Conservation (phyloP, 1,139 yeast genomes). For the Diutina neorugosa region DNA sequence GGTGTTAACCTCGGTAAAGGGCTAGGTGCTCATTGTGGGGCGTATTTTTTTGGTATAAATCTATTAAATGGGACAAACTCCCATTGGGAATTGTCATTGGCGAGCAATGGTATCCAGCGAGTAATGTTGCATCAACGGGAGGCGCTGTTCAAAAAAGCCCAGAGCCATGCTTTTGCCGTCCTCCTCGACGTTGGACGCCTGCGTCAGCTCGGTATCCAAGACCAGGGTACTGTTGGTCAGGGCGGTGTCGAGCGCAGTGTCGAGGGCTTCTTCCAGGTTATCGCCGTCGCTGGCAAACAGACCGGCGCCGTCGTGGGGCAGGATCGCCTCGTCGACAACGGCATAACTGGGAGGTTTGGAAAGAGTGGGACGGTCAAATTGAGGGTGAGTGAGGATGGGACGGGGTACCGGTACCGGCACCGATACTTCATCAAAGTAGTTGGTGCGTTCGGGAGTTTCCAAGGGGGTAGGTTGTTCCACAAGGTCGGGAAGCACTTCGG, state of each 20-base stretch:
- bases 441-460: background rate
- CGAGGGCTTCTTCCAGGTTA: background rate
- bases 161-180: constrained; percentile 5
- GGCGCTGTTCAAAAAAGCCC: constrained; percentile 6
- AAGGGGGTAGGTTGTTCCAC: constrained; percentile 1
- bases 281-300: background rate
- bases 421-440: background rate
- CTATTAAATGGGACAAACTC: too few species aligned
- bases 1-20: too few species aligned
- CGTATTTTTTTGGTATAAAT: too few species aligned
- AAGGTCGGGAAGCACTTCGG: background rate
- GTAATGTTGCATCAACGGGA: constrained; percentile 7
- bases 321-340: background rate
- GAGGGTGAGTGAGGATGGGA: background rate
- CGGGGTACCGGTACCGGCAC: background rate
- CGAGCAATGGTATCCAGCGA: background rate
- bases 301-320: background rate
- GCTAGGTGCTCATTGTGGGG: too few species aligned
- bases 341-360: background rate
- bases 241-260: background rate
- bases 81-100: too few species aligned
- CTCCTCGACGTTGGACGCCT: constrained; percentile 3
- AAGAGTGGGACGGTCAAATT: background rate
- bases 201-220: constrained; percentile 5
- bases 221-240: background rate